phyloP scores from a whole-genome alignment of 352 stramenopile species.

The Phytophthora nicotianae region DNA sequence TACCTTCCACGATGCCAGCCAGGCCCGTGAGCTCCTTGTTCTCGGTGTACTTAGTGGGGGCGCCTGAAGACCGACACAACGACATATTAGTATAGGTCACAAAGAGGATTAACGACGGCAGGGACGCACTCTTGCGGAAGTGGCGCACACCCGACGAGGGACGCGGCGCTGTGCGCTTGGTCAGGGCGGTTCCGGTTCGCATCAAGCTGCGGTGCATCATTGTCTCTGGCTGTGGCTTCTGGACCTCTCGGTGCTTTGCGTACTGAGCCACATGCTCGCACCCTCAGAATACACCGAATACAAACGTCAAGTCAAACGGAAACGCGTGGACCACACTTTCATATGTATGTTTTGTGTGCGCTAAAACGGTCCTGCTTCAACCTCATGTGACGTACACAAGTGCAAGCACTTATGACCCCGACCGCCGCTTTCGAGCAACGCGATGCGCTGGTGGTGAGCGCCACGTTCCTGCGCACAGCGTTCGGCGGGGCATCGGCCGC shows the following conservation, averaged over 20 bases:
- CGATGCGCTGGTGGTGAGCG: constrained; percentile 46
- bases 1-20: constrained; percentile 74
- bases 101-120: neutral
- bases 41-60: constrained; percentile 74
- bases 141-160: constrained; percentile 52
- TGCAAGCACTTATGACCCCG: neutral
- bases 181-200: constrained; percentile 42
- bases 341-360: constrained; percentile 15
- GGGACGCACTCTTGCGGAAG: constrained; percentile 75
- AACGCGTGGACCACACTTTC: constrained; percentile 1
- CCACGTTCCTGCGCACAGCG: constrained; percentile 52
- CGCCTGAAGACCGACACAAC: constrained; percentile 34
- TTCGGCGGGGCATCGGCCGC: constrained; percentile 64
- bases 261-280: constrained; percentile 20
- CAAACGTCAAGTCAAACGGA: constrained; percentile 7
- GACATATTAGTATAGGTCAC: constrained; percentile 8
- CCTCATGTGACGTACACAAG: neutral
- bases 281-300: constrained; percentile 16
- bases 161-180: constrained; percentile 34
- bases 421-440: constrained; percentile 13
- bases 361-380: constrained; percentile 16
- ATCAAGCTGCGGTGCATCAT: constrained; percentile 63
- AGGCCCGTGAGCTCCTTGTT: constrained; percentile 80
- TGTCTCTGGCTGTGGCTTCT: constrained; percentile 6
- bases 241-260: constrained; percentile 25